phyloP scores from a whole-genome alignment of 2,329 filamentous ascomycete species.

The Aureobasidium zeae region DNA sequence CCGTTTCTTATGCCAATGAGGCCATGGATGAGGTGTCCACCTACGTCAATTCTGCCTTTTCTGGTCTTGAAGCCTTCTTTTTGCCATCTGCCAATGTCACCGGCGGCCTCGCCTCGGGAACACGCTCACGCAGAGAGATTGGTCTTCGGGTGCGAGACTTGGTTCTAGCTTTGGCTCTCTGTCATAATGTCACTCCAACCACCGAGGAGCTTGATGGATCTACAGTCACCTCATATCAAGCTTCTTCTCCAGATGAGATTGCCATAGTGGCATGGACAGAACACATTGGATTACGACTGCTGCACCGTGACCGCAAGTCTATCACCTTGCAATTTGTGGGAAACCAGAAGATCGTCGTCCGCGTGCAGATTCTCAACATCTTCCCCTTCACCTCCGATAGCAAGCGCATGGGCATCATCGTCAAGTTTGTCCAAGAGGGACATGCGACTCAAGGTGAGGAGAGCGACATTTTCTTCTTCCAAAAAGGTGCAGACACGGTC shows the following conservation, averaged over 20 bases:
- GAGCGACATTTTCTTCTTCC: conserved; percentile 89
- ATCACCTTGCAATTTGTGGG: conserved; percentile 75
- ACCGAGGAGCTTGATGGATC: conserved; percentile 73
- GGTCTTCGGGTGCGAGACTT: conserved; percentile 87
- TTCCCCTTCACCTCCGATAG: conserved; percentile 98
- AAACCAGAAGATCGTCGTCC: conserved; percentile 64
- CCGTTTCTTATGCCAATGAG: conserved; percentile 95
- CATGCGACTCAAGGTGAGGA: conserved; percentile 37
- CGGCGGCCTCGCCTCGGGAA: conserved; percentile 44
- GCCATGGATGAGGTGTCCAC: conserved; percentile 94
- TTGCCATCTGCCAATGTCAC: conserved; percentile 61
- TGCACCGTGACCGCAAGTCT: conserved; percentile 75
- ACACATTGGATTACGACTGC: conserved; percentile 74
- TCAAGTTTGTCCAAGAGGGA: conserved; percentile 56
- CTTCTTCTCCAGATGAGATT: conserved; percentile 95
- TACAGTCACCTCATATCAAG: conserved; percentile 78
- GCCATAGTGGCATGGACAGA: conserved; percentile 96
- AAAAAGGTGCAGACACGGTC: conserved; percentile 96
- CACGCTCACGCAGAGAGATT: conserved; percentile 84
- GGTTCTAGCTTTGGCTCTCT: conserved; percentile 81
- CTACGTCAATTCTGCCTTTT: conserved; percentile 79
- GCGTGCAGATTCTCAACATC: conserved; percentile 80
- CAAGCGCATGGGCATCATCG: conserved; percentile 95
- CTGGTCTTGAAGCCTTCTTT: conserved; percentile 43
- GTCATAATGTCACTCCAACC: conserved; percentile 94